phyloP scores from a whole-genome alignment of 2,329 filamentous ascomycete genomes.

The Rhynchosporium graminicola region DNA sequence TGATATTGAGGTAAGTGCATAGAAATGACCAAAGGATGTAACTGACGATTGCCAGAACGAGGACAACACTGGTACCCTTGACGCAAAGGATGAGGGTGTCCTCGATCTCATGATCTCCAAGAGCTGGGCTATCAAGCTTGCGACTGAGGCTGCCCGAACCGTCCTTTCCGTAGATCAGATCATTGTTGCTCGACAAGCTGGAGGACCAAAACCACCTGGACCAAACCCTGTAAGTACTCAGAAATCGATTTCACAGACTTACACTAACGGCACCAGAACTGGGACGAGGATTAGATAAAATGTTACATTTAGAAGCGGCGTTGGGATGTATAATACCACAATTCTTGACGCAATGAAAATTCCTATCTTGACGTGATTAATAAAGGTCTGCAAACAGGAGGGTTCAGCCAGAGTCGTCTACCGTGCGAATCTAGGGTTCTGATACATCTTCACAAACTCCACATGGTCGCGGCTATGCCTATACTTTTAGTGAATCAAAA shows the following conservation, averaged over 20 bases:
- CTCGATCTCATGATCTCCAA: constrained; percentile 90
- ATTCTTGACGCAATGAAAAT: constrained; percentile 15
- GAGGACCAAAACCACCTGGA: constrained; percentile 93
- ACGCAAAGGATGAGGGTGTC: constrained; percentile 85
- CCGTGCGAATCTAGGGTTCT: no score
- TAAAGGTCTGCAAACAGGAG: background rate
- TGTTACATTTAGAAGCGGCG: constrained; percentile 31
- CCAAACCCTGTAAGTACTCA: constrained; percentile 66
- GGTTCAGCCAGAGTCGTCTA: background rate
- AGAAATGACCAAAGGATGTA: background rate
- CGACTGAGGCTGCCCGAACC: constrained; percentile 90
- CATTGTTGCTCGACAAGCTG: constrained; percentile 95
- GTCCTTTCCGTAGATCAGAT: constrained; percentile 98
- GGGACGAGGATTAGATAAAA: constrained; percentile 42
- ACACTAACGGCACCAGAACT: constrained; percentile 38
- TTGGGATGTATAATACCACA: constrained; percentile 37
- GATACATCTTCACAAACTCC: no score
- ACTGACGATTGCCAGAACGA: constrained; percentile 57
- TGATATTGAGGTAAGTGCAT: constrained; percentile 71
- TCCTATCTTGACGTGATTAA: background rate
- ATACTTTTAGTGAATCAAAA: no score
- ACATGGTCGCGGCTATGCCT: no score
- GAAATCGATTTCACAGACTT: background rate
- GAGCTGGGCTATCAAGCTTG: constrained; percentile 95
- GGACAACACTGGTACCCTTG: constrained; percentile 76